Conservation (phyloP, 2,329 filamentous ascomycete species). For the Lachnellula suecica region DNA sequence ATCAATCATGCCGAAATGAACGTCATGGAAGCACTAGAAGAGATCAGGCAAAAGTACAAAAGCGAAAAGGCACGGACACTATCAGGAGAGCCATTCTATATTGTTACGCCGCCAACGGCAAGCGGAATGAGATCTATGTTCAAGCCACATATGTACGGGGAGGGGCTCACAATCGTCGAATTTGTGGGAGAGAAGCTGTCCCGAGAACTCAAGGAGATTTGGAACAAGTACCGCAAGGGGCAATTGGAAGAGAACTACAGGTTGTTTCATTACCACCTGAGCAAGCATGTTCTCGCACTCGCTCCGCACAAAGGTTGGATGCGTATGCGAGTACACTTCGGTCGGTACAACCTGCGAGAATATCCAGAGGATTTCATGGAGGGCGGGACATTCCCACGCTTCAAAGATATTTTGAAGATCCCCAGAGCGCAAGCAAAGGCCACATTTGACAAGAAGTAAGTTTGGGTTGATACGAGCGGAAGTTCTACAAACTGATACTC, state of each 20-base stretch:
- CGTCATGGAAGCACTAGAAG: slow-evolving; percentile 16
- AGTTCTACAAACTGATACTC: neutral
- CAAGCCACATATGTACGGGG: slow-evolving; percentile 4
- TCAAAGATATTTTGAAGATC: slow-evolving; percentile 27
- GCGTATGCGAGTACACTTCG: slow-evolving; percentile 33
- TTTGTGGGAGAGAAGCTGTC: slow-evolving; percentile 18
- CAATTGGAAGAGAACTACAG: slow-evolving; percentile 11
- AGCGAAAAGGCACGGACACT: slow-evolving; percentile 19
- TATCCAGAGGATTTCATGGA: slow-evolving; percentile 21
- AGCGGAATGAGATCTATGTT: slow-evolving; percentile 12
- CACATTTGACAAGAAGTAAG: slow-evolving; percentile 30
- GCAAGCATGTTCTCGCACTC: slow-evolving; percentile 18
- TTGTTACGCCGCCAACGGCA: slow-evolving; percentile 25
- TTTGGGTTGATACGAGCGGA: slow-evolving; percentile 1
- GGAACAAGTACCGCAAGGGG: slow-evolving; percentile 13
- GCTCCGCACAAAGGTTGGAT: slow-evolving; percentile 27
- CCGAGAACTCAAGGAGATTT: slow-evolving; percentile 10
- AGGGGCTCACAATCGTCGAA: slow-evolving; percentile 9
- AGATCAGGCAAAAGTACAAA: slow-evolving; percentile 21
- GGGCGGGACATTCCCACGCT: slow-evolving; percentile 19
- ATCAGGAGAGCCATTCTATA: slow-evolving; percentile 20
- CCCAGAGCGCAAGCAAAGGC: slow-evolving; percentile 17
- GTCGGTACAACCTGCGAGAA: slow-evolving; percentile 22
- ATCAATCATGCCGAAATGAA: slow-evolving; percentile 1
- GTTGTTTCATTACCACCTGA: slow-evolving; percentile 21